Evolutionary conservation across 1,139 yeast species (phyloP), one percentile per base, ranked within the genome.

Genomic region (Pichia sp.): DNA sequence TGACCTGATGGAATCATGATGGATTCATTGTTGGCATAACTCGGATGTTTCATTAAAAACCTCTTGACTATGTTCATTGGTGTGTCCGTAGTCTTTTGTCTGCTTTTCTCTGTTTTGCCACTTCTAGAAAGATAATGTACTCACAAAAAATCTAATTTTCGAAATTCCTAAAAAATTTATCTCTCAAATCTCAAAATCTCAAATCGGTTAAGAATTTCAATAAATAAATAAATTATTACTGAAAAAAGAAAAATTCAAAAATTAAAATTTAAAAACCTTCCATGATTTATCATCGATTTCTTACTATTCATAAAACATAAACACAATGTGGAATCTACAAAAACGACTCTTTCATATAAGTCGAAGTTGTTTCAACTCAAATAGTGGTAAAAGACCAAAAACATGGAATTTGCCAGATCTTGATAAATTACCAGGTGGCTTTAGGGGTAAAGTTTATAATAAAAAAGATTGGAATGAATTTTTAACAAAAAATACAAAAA

Each of bases 1-100:
- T 83, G 85, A 9, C 98, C 99, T 1, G 85, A 78, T 2, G 96
- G 89, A 48, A 93, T 76, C 63, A 79, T 76, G 16, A 83, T 82
- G 46, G 88, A 70, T 59, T 85, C 95, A 62, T 84, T 88, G 46
- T 81, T 78, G 18, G 83, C 44, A 36, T 58, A 56, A 19, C 72
- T 19, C 77, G 73, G 65, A 36, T 57, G 53, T 45, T 57, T 62
- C 30, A 50, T 51, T 42, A 90, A 75, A 60, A 90, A 75, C 66
- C 82, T 82, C 63, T 83, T 81, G 45, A 91, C 70, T 57, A 91
- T 81, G 69, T 91, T 91, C 97, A 14, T 28, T 30, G 18, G 10
- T 25, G 13, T 8, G 22, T 25, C 25, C 25, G 19, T 14, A 5
- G 10, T 27, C 13, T 42, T 16, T 25, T 22, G 10, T n/a, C 18